Base-by-base conservation (phyloP, 148 eudicot genomes). In the Rhododendron ferrugineum region DNA sequence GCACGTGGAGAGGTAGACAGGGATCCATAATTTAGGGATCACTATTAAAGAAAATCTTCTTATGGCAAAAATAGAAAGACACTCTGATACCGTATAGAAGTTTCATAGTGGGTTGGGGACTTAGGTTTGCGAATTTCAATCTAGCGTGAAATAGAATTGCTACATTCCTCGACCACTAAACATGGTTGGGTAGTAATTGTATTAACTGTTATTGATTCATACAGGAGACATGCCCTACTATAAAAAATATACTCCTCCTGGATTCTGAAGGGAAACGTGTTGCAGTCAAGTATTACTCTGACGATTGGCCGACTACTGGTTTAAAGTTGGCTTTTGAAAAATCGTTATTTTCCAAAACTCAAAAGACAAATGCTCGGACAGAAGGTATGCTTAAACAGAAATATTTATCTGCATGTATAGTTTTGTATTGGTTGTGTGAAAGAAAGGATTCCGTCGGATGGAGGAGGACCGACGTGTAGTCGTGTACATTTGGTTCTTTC, bases 201-300 rank as follows among this genome's bases (percentile, higher is more conserved):
- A 47, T 78, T 11, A 18, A 13, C 28, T 11, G 22, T 78, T n/a
- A 26, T 78, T 78, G 34, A 11, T 46, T 46, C 14, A 52, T 84
- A 64, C 78, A 90, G 92, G 92, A 88, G 68, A 62, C 86, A 7
- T 88, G 92, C 84, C 92, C 92, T 11, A 70, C 56, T 14, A 84
- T 90, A 8, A 90, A 87, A 81, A 90, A 78, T 64, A 88, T 90
- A 66, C 86, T 90, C 56, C 80, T 90, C 32, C 75, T 90, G 83
- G 92, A 90, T 85, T 83, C 90, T 15, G 87, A 90, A 37, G 92
- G 92, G 82, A 90, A 88, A 49, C 92, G 92, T 11, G 66, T 90
- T 32, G 92, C 92, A n/a, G 89, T 70, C 36, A 90, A 88, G 87
- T 90, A 88, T 72, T 90, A 78, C 60, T 78, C 92, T 34, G 92